Evolutionary conservation across 2,329 filamentous ascomycete species (phyloP), one percentile per base, ranked within the genome.

Genomic region (Colletotrichum agaves): DNA sequence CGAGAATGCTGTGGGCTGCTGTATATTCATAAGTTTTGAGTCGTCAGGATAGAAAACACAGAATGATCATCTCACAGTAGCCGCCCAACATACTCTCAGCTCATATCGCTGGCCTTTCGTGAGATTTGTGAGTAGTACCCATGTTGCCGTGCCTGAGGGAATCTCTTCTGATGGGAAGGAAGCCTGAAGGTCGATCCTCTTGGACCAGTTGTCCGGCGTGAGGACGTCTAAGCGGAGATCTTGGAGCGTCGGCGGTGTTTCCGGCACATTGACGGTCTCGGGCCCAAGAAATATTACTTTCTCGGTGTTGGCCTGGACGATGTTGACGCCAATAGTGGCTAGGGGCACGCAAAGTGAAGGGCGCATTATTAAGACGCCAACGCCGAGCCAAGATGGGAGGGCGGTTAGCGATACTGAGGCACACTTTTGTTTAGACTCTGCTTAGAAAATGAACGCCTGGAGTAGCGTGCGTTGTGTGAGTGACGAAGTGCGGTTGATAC

Each of bases 21-120:
- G 58, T 65, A 12, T 37, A 43, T 61, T 66, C 37, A 66, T 61
- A 69, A 56, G 69, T 63, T 31, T 21, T 55, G n/a, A 37, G 50
- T 7, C 6, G 35, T 46, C 12, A 69, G 39, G 43, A 37, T 10
- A 10, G 50, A 49, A 21, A 13, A 27, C 27, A 12, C 31, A 46
- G 41, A 63, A 52, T 31, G 2, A 11, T 27, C 47, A 35, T 85
- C 92, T 80, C 85, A 97, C 95, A 69, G 91, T 96, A 44, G 96
- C 96, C 68, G 93, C 86, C 94, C 95, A 99, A 81, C 95, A 98
- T 67, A 98, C 85, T 61, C 96, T 90, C 55, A 97, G 87, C 82
- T 99, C 96, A 83, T 98, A 98, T 71, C 94, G 87, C 74, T 91
- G 90, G 11, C 88, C 88, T 39, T 88, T 85, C n/a, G 80, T 84